These are phyloP conservation scores for Fusarium sp. DNA, from an alignment of 2,329 filamentous ascomycete species.

Conservation along the genomic window DNA sequence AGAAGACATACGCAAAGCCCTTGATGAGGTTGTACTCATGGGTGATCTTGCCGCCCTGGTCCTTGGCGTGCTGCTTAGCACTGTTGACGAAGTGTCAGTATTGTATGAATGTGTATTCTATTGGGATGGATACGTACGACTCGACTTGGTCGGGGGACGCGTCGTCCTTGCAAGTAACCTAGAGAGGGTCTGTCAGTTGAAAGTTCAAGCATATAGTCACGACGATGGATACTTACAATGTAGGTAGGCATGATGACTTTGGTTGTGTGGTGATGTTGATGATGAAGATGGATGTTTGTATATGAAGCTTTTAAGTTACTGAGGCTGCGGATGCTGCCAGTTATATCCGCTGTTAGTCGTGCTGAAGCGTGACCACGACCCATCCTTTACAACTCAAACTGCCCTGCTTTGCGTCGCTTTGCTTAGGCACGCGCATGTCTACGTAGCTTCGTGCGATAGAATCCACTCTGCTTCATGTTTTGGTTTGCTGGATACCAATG, in stretches of 20 bases:
- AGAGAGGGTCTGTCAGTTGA: constrained; percentile 34
- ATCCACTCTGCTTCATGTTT: constrained; percentile 24
- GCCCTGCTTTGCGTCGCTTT: constrained; percentile 24
- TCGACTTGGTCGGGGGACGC: constrained; percentile 77
- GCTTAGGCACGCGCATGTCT: constrained; percentile 20
- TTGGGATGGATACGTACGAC: constrained; percentile 64
- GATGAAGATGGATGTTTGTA: constrained; percentile 27
- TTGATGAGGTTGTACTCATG: constrained; percentile 91
- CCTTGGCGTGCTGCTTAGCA: constrained; percentile 80
- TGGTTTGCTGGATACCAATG: constrained; percentile 30
- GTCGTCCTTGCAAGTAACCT: constrained; percentile 87
- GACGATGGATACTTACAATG: constrained; percentile 62
- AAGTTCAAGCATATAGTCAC: background rate
- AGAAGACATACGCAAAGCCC: constrained; percentile 84
- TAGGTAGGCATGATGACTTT: constrained; percentile 67
- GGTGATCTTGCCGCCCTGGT: constrained; percentile 86
- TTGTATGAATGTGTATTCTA: background rate
- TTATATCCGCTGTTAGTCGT: constrained; percentile 44
- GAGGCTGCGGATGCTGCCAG: constrained; percentile 39
- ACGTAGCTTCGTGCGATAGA: constrained; percentile 36
- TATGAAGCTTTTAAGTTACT: constrained; percentile 32
- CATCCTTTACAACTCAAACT: constrained; percentile 36
- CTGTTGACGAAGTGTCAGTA: constrained; percentile 59
- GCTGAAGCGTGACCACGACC: constrained; percentile 46
- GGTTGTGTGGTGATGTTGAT: constrained; percentile 31